These are phyloP conservation scores for Xylaria digitata DNA, from an alignment of 2,329 filamentous ascomycete genomes.

Conservation along the genomic window DNA sequence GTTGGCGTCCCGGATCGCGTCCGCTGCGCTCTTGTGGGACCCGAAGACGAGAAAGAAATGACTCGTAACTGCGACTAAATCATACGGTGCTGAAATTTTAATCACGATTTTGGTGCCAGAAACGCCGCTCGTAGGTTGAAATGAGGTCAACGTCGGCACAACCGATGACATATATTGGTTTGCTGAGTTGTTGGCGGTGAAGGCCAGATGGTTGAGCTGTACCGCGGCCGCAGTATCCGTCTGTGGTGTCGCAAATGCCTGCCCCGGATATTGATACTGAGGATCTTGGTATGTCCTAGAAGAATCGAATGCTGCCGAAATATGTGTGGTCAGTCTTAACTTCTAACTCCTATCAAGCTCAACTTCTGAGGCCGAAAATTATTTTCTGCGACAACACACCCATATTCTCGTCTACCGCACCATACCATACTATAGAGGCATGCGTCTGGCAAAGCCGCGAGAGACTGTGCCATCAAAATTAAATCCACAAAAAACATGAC, in stretches of 20 bases:
- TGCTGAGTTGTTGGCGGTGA: constrained; percentile 70
- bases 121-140: constrained; percentile 74
- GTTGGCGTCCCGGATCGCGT: constrained; percentile 70
- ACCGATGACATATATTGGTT: constrained; percentile 74
- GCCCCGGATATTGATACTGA: constrained; percentile 64
- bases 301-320: constrained; percentile 65
- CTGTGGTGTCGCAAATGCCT: constrained; percentile 60
- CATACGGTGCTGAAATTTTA: constrained; percentile 79
- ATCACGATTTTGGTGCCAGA: constrained; percentile 78
- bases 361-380: not conserved
- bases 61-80: constrained; percentile 70
- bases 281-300: constrained; percentile 70
- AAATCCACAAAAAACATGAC: constrained; percentile 55
- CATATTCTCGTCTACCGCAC: not conserved
- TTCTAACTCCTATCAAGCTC: constrained; percentile 4
- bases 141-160: constrained; percentile 74
- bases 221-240: constrained; percentile 62
- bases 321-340: constrained; percentile 36
- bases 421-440: not conserved
- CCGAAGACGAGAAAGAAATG: constrained; percentile 80
- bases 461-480: not conserved
- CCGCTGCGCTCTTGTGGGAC: constrained; percentile 75
- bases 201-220: constrained; percentile 67
- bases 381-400: not conserved
- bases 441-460: not conserved